Conservation (phyloP, 2,329 filamentous ascomycete genomes). For the Davidsoniella australis region DNA sequence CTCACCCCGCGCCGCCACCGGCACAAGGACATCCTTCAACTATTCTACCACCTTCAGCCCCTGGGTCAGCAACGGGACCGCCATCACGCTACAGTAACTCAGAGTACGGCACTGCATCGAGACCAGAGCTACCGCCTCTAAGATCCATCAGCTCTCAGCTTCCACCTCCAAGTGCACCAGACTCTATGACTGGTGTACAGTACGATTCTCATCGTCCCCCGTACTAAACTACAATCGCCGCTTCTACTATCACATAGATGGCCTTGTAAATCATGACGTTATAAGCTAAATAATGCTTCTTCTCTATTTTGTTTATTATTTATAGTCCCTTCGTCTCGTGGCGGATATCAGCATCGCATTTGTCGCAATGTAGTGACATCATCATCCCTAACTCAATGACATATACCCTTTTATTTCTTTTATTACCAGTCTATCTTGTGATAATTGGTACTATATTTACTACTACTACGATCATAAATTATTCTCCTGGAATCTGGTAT, state of each 20-base stretch:
- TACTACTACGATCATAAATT: background rate
- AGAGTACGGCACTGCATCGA: conserved; percentile 17
- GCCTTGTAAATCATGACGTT: too few relatives aligned
- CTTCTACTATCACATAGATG: too few relatives aligned
- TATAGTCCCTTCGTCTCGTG: conserved; percentile 4
- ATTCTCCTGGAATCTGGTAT: background rate
- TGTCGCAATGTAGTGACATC: too few relatives aligned
- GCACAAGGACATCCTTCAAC: conserved; percentile 15
- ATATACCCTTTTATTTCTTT: background rate
- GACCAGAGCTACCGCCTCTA: conserved; percentile 29
- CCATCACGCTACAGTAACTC: background rate
- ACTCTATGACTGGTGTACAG: conserved; percentile 50
- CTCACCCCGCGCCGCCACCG: conserved; percentile 16
- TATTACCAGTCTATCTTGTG: background rate
- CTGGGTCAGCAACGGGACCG: conserved; percentile 17
- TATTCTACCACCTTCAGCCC: conserved; percentile 15
- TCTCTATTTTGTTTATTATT: conserved; percentile 1
- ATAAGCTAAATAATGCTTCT: background rate
- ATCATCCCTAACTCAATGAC: too few relatives aligned
- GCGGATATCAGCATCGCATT: background rate
- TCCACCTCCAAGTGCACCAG: conserved; percentile 27
- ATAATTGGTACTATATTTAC: background rate
- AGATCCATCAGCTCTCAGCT: conserved; percentile 28
- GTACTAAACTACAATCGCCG: background rate
- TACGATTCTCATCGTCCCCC: conserved; percentile 26